Evolutionary conservation across 805 yeast genomes (phyloP), one percentile per base, ranked within the genome.

Genomic region (Kregervanrija fluxuum): DNA sequence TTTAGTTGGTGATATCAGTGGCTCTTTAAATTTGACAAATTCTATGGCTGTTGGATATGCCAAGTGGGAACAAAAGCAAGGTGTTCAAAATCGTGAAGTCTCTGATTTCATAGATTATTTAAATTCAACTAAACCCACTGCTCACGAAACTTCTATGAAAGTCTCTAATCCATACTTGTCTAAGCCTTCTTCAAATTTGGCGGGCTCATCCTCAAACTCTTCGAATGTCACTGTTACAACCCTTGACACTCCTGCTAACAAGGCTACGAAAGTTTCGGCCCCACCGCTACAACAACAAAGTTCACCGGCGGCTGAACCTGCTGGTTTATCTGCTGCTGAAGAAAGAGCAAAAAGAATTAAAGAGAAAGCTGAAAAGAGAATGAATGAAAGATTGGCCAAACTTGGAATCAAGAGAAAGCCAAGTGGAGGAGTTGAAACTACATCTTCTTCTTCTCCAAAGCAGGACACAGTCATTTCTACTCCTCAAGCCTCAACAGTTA

Each of bases 381-480:
- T 89, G 96, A 81, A 80, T 48, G 95, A 85, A 55, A 73, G 88
- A 54, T 70, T 88, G 55, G 95, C 95, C 3, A 84, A 81, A 49
- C 71, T 88, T 46, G 95, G 95, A 3, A 75, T 87, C 13, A 40
- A 41, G 17, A 46, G 53, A 46, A 44, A 43, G 30, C 28, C 47
- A 36, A 39, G 16, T 8, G 43, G 28, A 22, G 28, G 28, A 22
- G 28, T 22, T 22, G 28, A 22, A 22, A 22, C 28, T 22, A 22
- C 28, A 22, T 22, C 3, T n/a, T 10, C 30, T 30, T 37, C 44
- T 13, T 30, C 52, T 9, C 31, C 51, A 30, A 22, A 35, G 9
- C 33, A 31, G 15, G 37, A 11, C 12, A 28, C 49, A 10, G 37
- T 32, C n/a, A 33, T 45, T 22, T 46, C 46, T 8, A 35, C 55